A percentile compares a stretch with the other conserved stretches of the same genome.
phyloP scores from a whole-genome alignment of 768 basidiomycete genomes.

The Rhodosporidiobolus sp. region DNA sequence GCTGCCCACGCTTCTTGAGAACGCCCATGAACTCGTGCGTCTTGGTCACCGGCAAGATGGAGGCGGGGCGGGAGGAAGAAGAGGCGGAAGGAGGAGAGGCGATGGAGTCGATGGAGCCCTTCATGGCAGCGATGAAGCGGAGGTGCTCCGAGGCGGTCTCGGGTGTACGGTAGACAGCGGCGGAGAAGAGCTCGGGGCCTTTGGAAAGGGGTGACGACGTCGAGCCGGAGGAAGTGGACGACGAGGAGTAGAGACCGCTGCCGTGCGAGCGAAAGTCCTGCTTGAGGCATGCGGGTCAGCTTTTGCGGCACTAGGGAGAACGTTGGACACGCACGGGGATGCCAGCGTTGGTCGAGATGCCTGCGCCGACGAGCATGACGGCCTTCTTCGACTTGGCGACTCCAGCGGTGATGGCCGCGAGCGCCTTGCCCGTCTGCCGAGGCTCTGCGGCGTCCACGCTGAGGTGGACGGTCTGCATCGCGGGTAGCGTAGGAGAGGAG shows the following conservation, averaged over 20 bases:
- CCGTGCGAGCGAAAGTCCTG: slow-evolving; percentile 96
- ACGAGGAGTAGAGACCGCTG: slow-evolving; percentile 87
- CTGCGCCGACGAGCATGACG: slow-evolving; percentile 88
- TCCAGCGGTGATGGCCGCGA: slow-evolving; percentile 63
- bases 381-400: slow-evolving; percentile 83
- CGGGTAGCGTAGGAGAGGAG: background rate
- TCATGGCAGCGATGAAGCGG: slow-evolving; percentile 89
- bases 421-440: background rate
- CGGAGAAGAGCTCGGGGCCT: slow-evolving; percentile 93
- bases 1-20: slow-evolving; percentile 75
- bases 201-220: slow-evolving; percentile 50
- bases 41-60: slow-evolving; percentile 62
- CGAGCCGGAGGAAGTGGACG: slow-evolving; percentile 58
- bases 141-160: slow-evolving; percentile 86
- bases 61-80: background rate
- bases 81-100: background rate
- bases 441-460: background rate
- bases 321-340: slow-evolving; percentile 71
- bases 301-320: no score
- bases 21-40: slow-evolving; percentile 86
- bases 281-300: background rate
- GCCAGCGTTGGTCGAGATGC: slow-evolving; percentile 92
- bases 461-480: slow-evolving; percentile 19
- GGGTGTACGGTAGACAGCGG: slow-evolving; percentile 79
- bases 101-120: slow-evolving; percentile 59